Conservation (phyloP, 1,139 yeast species). For the Insectozyma bohioensis region DNA sequence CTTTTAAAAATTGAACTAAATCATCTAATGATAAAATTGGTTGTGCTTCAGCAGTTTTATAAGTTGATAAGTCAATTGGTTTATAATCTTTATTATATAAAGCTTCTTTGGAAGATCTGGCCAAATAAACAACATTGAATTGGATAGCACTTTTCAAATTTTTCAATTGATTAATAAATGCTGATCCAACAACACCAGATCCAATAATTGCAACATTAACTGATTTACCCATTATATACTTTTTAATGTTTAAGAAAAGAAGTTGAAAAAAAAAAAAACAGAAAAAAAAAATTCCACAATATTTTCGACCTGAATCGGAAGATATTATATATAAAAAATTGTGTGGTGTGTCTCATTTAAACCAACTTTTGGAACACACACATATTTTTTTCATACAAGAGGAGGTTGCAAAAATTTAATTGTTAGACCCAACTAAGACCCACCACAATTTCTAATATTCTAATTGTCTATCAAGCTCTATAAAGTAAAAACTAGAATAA, state of each 20-base stretch:
- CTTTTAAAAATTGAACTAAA: constrained; percentile 60
- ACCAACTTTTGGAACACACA: no score
- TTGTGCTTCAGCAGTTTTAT: constrained; percentile 53
- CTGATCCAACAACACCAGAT: constrained; percentile 93
- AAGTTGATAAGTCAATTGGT: constrained; percentile 63
- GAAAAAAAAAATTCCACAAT: no score
- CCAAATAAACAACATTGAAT: constrained; percentile 78
- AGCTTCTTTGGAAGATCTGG: constrained; percentile 68
- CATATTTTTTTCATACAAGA: no score
- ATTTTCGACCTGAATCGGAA: not conserved
- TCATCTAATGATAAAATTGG: constrained; percentile 57
- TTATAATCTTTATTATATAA: constrained; percentile 65
- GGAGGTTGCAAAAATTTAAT: no score
- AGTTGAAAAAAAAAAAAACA: no score
- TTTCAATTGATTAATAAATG: constrained; percentile 64
- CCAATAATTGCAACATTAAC: constrained; percentile 84
- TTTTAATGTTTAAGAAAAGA: no score
- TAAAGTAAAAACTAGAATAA: constrained; percentile 5
- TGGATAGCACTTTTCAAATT: constrained; percentile 60
- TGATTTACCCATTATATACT: constrained; percentile 44
- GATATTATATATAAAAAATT: no score
- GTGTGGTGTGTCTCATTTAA: no score
- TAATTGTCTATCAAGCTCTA: no score
- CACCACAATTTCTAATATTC: no score
- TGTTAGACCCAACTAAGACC: no score